Evolutionary conservation across 495 filamentous ascomycete genomes (phyloP).

Genomic region (Penicillium bovifimosum): DNA sequence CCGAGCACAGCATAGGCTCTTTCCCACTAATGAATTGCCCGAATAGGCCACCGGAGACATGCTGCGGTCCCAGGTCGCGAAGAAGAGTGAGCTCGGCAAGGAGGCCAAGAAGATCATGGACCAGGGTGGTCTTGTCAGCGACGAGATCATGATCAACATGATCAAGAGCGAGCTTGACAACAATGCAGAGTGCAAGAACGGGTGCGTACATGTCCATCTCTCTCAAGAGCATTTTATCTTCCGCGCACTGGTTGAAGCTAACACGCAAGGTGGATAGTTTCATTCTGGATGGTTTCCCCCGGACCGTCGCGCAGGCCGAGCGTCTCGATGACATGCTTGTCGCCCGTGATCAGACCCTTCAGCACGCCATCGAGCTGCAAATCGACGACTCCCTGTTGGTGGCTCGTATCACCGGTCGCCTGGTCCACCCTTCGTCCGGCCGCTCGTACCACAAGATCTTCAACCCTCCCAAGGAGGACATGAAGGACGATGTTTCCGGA

Average conservation of each 20-base stretch:
- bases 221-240: background rate
- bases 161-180: constrained; percentile 93
- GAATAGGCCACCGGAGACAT: constrained; percentile 94
- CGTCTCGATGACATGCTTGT: constrained; percentile 88
- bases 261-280: constrained; percentile 55
- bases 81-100: constrained; percentile 89
- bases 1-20: background rate
- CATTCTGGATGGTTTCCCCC: constrained; percentile 97
- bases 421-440: constrained; percentile 92
- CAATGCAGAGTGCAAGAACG: constrained; percentile 94
- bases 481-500: constrained; percentile 96
- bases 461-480: constrained; percentile 90
- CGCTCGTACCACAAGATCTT: constrained; percentile 97
- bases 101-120: constrained; percentile 99
- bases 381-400: constrained; percentile 94
- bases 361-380: constrained; percentile 93
- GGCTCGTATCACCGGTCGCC: constrained; percentile 89
- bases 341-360: constrained; percentile 66
- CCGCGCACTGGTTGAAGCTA: constrained; percentile 4
- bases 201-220: constrained; percentile 39
- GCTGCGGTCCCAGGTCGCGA: constrained; percentile 96
- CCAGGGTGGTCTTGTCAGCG: constrained; percentile 91
- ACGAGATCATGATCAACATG: constrained; percentile 99
- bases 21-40: constrained; percentile 7
- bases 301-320: constrained; percentile 91